phyloP scores from a whole-genome alignment of 2,329 filamentous ascomycete species.

The Penicillium hordei region DNA sequence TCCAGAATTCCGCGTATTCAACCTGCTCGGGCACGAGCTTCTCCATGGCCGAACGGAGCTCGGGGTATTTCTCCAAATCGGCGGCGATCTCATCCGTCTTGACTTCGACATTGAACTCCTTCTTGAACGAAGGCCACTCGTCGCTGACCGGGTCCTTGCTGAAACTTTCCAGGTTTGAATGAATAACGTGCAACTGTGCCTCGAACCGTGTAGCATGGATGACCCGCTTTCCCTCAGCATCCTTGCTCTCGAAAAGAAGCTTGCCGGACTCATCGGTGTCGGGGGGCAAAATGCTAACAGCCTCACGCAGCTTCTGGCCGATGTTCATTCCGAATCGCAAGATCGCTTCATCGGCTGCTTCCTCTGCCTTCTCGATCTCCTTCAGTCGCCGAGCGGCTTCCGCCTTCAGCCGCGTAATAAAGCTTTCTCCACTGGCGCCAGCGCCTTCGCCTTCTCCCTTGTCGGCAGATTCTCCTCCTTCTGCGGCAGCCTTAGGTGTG shows the following conservation, averaged over 20 bases:
- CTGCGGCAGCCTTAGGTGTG: constrained; percentile 29
- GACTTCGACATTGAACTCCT: constrained; percentile 73
- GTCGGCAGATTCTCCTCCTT: constrained; percentile 20
- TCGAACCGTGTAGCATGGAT: constrained; percentile 95
- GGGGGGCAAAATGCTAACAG: constrained; percentile 81
- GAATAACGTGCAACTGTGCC: constrained; percentile 92
- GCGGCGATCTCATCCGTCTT: constrained; percentile 80
- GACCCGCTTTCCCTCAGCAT: constrained; percentile 82
- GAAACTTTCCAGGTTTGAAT: constrained; percentile 80
- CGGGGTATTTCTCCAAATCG: constrained; percentile 82
- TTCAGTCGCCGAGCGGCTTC: constrained; percentile 82
- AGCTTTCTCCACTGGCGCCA: constrained; percentile 52
- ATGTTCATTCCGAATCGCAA: constrained; percentile 89
- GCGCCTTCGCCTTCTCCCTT: constrained; percentile 28
- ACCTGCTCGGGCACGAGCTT: constrained; percentile 89
- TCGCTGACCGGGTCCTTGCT: constrained; percentile 73
- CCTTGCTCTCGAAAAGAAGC: constrained; percentile 90
- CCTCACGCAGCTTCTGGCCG: constrained; percentile 84
- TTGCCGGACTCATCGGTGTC: constrained; percentile 53
- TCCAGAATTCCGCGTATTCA: constrained; percentile 90
- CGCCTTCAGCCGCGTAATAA: constrained; percentile 71
- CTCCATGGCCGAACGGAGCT: constrained; percentile 88
- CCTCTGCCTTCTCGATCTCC: constrained; percentile 87
- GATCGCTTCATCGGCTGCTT: constrained; percentile 92
- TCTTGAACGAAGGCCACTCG: constrained; percentile 72